Evolutionary conservation across 2,329 filamentous ascomycete genomes (phyloP).

Genomic region (Hypoxylon sp.): DNA sequence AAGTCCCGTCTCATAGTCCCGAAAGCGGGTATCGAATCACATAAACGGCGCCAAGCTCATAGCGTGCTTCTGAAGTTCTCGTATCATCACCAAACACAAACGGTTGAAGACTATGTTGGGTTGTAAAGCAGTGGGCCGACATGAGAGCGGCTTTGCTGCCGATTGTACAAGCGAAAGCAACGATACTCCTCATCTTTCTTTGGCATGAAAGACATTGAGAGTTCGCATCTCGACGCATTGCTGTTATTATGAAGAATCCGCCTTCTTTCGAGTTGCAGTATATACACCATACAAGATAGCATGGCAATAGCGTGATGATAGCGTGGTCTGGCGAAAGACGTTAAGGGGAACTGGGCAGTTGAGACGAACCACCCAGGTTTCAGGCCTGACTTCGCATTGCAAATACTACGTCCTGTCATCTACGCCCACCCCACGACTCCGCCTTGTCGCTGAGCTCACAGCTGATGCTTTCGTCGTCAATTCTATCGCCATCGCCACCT

Average conservation of each 20-base stretch:
- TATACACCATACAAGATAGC: no score
- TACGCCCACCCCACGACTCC: slow-evolving; percentile 1
- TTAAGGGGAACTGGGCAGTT: background rate
- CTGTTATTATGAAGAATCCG: no score
- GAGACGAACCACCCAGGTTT: background rate
- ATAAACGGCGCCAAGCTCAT: background rate
- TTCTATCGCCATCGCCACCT: slow-evolving; percentile 30
- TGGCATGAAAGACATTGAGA: no score
- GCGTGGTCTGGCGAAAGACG: slow-evolving; percentile 5
- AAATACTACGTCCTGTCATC: background rate
- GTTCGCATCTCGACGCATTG: no score
- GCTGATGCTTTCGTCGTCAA: slow-evolving; percentile 29
- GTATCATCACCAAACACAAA: background rate
- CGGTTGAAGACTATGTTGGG: no score
- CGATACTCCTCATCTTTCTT: no score
- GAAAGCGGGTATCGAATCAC: background rate
- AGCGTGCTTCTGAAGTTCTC: background rate
- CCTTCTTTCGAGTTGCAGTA: no score
- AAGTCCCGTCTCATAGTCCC: background rate
- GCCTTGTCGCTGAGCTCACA: slow-evolving; percentile 14
- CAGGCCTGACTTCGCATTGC: slow-evolving; percentile 8
- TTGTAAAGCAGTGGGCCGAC: no score
- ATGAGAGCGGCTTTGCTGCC: no score
- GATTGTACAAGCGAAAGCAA: no score
- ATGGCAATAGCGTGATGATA: slow-evolving; percentile 1